Base-by-base conservation (phyloP, 768 basidiomycete species). In the Pholiota conissans region DNA sequence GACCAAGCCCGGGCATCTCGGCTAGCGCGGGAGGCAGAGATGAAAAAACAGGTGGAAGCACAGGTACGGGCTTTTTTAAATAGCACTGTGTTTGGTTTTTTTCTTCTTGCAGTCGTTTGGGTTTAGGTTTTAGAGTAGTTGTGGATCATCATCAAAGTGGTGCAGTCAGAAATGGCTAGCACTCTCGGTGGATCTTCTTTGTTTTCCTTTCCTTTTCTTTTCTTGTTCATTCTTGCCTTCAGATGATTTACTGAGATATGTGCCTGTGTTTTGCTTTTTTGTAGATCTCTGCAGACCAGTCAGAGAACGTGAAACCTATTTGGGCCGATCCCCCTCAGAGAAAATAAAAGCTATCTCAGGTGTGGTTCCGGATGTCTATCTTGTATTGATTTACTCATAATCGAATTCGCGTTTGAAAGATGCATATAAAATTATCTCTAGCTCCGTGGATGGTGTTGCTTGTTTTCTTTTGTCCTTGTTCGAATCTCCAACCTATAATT, bases 1-100 rank as follows among this genome's bases (percentile, higher is more conserved):
- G 87, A 89, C 62, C 81, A 80, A 2, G 75, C 78, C 55, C 79
- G 84, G 32, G 78, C 79, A 14, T 71, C 79, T 7, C 78, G 87
- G 28, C 62, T 79, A 10, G 78, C 79, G 3, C 75, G 79, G 67
- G 87, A 87, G 73, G 74, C 74, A 48, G 80, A 79, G 56, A 76
- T 79, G 66, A 78, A 77, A 66, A 79, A 77, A 63, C 80, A 81
- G 64, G 73, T 77, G 5, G 74, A 79, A 56, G 79, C 77, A 4
- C 83, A 84, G 80, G 85, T 80, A 53, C 67, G 79, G 37, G 49
- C 14, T 56, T 58, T 52, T n/a, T n/a, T n/a, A n/a, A n/a, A 9
- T 27, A n/a, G 42, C 57, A 27, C 26, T 60, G 49, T 56, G 30
- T 27, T 16, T 48, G 39, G 45, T 56, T 22, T 45, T 28, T 60